Evolutionary conservation across 768 basidiomycete genomes (phyloP), one percentile per base, ranked within the genome.

Genomic region (Candolleomyces eurysporus): DNA sequence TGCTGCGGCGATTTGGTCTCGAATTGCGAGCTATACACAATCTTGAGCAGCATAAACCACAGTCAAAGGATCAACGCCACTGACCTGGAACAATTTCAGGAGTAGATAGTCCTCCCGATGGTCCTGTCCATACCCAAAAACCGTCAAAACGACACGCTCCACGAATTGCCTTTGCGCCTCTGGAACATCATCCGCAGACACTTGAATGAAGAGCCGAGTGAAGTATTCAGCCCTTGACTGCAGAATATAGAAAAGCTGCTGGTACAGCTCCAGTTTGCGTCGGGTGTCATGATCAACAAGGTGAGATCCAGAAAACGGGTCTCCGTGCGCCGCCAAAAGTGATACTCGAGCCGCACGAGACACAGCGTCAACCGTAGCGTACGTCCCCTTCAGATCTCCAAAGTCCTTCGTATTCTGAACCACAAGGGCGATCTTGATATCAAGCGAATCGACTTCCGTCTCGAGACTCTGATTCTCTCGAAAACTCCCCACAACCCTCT

Each of bases 71-170:
- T 8, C 14, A 56, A n/a, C 40, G 30, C 13, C 16, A 74, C 83
- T 64, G 55, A 94, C 94, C 84, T 98, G 96, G 71, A 98, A 88
- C 62, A 98, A 70, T 70, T 97, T 97, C 65, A 98, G 81, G 40
- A 98, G 78, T 19, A 97, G 81, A 72, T 90, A 99, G 64, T 98
- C 95, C 72, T 99, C 97, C 58, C 97, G 82, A 48, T 89, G 86
- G 71, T 96, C 94, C 70, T 98, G 95, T 21, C 96, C 97, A 73
- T 95, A 98, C 16, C 93, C 94, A 69, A 96, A 99, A 39, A 98
- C 74, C 0, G 92, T 92, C 67, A 98, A 78, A 4, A 91, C 88
- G 9, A 93, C 90, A 17, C 90, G 83, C 70, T 99, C 96, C 39
- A 89, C 82, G 61, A 93, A 82, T 60, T 89, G 84, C 60, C 87